Evolutionary conservation across 208 protist genomes (phyloP), one percentile per base, ranked within the genome.

Genomic region (Leptomonas pyrrhocoris): DNA sequence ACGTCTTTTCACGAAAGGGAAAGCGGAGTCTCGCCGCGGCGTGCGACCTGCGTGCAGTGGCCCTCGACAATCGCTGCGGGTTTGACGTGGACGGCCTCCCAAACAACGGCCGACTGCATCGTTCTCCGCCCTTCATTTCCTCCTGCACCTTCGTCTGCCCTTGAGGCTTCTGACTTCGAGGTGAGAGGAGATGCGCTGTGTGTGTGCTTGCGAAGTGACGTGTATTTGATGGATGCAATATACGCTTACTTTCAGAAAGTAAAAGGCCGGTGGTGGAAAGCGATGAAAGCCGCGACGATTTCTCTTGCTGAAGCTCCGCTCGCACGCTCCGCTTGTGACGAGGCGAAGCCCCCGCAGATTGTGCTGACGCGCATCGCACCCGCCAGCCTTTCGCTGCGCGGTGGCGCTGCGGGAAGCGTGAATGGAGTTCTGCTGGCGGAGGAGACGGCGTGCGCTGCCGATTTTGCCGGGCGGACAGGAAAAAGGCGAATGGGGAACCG

Each of bases 71-170:
- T 7, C 27, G 42, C 38, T 5, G 7, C 53, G 13, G 45, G 31
- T 18, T 12, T 77, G 45, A 16, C 51, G 30, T 77, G 71, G 71
- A n/a, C 25, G 11, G 61, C 63, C n/a, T 64, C 57, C 7, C 71
- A 66, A 49, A 36, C 42, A 15, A 25, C 57, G 15, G 28, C 48
- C 15, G 71, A 69, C 30, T 77, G 71, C 36, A 36, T 71, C 23
- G 19, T 59, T 1, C 60, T 63, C 15, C 30, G 6, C 15, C 21
- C 49, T 18, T 55, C 13, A 0, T 53, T 16, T 40, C 23, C 30
- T 30, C 43, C 53, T 23, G n/a, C 68, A 12, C n/a, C 25, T 19
- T 34, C 40, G 2, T 13, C 34, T 46, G 27, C 43, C 31, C 38
- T 25, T 55, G 53, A 55, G 19, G 9, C n/a, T 9, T 38, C 34